Percentiles rank a stretch among this genome's conserved stretches.
These are phyloP conservation scores for Brasilioporus rufonigricans DNA, from an alignment of 768 basidiomycete genomes.

Conservation along the genomic window DNA sequence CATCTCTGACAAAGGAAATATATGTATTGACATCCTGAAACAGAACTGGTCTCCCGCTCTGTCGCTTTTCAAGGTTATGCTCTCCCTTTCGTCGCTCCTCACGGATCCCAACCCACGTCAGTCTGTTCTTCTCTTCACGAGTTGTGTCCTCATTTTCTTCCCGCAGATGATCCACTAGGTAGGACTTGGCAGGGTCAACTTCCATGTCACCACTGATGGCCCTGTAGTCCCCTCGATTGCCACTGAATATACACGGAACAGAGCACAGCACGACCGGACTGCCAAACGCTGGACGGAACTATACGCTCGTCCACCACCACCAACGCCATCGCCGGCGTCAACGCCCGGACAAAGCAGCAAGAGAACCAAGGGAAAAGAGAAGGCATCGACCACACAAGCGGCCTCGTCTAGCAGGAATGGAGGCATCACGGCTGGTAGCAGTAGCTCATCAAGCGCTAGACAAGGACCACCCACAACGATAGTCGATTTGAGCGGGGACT, in stretches of 20 bases:
- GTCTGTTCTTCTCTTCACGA: conserved; percentile 27
- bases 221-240: conserved; percentile 63
- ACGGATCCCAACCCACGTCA: conserved; percentile 92
- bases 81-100: conserved; percentile 87
- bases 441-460: conserved; percentile 14
- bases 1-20: conserved; percentile 72
- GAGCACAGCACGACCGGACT: conserved; percentile 69
- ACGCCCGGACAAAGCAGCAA: conserved; percentile 3
- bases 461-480: conserved; percentile 32
- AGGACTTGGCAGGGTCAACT: conserved; percentile 10
- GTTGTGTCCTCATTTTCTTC: conserved; percentile 8
- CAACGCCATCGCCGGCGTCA: conserved; percentile 17
- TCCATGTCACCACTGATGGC: neutral
- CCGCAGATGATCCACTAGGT: conserved; percentile 70
- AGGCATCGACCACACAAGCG: conserved; percentile 10
- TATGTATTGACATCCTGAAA: conserved; percentile 91
- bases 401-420: conserved; percentile 6
- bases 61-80: conserved; percentile 91
- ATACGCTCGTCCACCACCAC: conserved; percentile 54
- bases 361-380: conserved; percentile 39
- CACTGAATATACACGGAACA: conserved; percentile 61
- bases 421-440: conserved; percentile 10
- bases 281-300: conserved; percentile 77
- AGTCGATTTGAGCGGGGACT: conserved; percentile 33
- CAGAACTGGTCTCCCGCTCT: conserved; percentile 93